A percentile compares a stretch with the other conserved stretches of the same genome.
Evolutionary conservation across 176 grass and related monocot species (phyloP).

Genomic region (Zea luxurians): DNA sequence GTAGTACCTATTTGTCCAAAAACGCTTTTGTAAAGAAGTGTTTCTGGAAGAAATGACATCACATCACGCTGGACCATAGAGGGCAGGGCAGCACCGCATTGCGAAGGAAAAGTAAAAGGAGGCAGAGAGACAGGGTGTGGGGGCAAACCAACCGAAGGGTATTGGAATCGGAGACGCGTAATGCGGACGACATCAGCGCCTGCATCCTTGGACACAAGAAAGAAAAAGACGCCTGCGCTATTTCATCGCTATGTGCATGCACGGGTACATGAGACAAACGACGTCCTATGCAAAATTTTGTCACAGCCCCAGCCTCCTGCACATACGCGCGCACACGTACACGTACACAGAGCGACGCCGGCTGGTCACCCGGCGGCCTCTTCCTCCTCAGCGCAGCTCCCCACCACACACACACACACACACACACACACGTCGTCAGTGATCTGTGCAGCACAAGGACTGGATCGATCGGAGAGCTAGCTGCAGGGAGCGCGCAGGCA

Average conservation of each 20-base stretch:
- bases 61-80: neutral
- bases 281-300: constrained; percentile 53
- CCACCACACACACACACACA: constrained; percentile 9
- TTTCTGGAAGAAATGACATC: constrained; percentile 27
- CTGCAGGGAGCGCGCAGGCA: neutral
- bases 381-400: neutral
- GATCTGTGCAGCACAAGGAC: constrained; percentile 25
- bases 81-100: too few species aligned
- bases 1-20: too few species aligned
- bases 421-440: neutral
- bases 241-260: constrained; percentile 37
- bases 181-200: neutral
- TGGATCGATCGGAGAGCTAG: neutral
- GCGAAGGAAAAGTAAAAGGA: too few species aligned
- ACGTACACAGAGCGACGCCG: neutral
- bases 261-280: constrained; percentile 47
- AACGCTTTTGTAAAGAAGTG: neutral
- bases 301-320: constrained; percentile 23
- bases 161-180: neutral
- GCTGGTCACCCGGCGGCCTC: neutral
- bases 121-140: neutral
- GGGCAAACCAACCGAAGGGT: neutral
- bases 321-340: constrained; percentile 21
- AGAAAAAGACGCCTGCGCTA: constrained; percentile 46
- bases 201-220: neutral